Conservation (phyloP, 257 asterid species). For the Capsicum baccatum region DNA sequence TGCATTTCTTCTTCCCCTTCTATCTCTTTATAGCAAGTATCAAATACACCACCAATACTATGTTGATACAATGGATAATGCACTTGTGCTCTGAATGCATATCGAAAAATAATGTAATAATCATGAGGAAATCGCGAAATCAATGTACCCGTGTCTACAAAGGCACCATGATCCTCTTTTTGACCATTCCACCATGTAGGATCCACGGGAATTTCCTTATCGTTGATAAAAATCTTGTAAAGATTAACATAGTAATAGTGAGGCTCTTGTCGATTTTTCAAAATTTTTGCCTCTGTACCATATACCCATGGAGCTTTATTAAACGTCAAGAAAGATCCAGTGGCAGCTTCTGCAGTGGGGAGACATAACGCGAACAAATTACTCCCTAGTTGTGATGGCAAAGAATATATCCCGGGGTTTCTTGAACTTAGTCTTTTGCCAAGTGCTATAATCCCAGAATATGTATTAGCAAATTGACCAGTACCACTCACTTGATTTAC, state of each 20-base stretch:
- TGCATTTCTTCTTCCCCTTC: neutral
- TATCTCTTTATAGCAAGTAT: neutral
- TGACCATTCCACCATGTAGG: constrained; percentile 6
- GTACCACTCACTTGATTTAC: neutral
- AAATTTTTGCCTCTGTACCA: neutral
- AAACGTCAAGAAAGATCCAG: neutral
- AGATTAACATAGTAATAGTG: neutral
- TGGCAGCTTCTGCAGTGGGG: neutral
- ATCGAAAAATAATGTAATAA: neutral
- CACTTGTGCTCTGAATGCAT: neutral
- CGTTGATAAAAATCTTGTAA: neutral
- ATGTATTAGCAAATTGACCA: neutral
- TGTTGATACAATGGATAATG: neutral
- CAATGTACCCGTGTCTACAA: neutral
- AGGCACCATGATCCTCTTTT: neutral
- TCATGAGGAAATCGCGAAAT: neutral
- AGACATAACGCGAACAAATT: neutral
- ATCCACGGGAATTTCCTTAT: neutral
- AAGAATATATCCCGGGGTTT: neutral
- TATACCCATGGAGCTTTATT: constrained; percentile 19
- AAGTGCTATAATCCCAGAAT: neutral
- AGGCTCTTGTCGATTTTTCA: neutral
- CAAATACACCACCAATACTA: neutral
- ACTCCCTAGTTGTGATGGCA: neutral
- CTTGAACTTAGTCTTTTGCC: neutral